Percentiles rank a stretch among this genome's conserved stretches.
Conservation (phyloP, 176 grass and related monocot species). For the Musa itinerans region DNA sequence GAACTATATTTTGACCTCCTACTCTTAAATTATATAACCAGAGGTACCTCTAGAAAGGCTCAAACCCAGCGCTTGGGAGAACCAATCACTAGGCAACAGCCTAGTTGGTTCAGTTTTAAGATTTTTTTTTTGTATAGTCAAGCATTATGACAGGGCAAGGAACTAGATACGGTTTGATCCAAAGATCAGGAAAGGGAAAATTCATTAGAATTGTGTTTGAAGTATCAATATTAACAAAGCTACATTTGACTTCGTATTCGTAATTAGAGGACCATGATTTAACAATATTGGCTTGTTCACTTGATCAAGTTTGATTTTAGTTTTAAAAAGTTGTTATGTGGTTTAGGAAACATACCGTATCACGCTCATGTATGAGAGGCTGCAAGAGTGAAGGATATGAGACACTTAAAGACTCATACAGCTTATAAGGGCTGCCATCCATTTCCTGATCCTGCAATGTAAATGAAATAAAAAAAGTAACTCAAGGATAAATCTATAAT, state of each 20-base stretch:
- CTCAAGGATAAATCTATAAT: background rate
- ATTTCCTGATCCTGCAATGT: constrained; percentile 35
- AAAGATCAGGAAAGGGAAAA: background rate
- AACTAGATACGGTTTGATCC: background rate
- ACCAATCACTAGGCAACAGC: background rate
- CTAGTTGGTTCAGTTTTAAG: background rate
- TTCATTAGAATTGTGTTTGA: background rate
- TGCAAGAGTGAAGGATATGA: constrained; percentile 82
- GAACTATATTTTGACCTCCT: too few relatives aligned
- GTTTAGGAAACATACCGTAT: constrained; percentile 40
- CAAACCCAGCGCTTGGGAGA: too few relatives aligned
- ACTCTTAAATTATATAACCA: too few relatives aligned
- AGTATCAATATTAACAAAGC: background rate
- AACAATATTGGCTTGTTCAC: background rate
- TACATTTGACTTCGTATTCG: background rate
- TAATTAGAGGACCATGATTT: background rate
- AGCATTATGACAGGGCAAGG: background rate
- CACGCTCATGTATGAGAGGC: constrained; percentile 79
- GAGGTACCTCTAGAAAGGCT: too few relatives aligned
- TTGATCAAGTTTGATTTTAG: background rate
- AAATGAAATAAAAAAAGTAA: background rate
- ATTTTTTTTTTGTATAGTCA: background rate
- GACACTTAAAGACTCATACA: constrained; percentile 56
- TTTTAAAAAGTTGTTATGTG: background rate
- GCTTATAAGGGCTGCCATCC: constrained; percentile 45